These are phyloP conservation scores for Apiotrichum gracile DNA, from an alignment of 1,284 basidiomycete genomes.

Conservation along the genomic window DNA sequence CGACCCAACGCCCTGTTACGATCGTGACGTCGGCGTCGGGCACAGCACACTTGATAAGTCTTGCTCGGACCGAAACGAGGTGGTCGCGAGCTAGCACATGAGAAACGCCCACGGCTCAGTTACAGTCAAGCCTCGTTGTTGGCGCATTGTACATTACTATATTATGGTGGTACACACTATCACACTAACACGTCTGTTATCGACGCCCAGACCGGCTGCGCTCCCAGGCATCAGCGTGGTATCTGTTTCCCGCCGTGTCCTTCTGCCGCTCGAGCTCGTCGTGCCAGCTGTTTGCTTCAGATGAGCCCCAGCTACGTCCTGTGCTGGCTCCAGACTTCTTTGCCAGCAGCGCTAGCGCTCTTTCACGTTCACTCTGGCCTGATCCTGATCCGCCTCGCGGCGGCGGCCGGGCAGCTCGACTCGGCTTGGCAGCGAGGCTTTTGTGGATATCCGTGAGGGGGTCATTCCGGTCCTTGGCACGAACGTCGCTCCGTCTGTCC, in stretches of 20 bases:
- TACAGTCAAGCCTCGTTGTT: too few relatives aligned
- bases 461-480: slow-evolving; percentile 36
- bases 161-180: background rate
- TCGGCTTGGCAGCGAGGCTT: slow-evolving; percentile 3
- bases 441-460: slow-evolving; percentile 38
- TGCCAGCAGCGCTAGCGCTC: slow-evolving; percentile 43
- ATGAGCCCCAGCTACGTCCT: slow-evolving; percentile 6
- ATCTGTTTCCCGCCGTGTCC: slow-evolving; percentile 34
- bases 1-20: too few relatives aligned
- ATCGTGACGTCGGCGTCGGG: too few relatives aligned
- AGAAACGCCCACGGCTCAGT: too few relatives aligned
- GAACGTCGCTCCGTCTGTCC: slow-evolving; percentile 40
- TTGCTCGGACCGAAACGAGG: too few relatives aligned
- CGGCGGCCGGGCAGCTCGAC: background rate
- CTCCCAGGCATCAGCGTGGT: background rate
- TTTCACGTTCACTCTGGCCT: slow-evolving; percentile 32
- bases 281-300: slow-evolving; percentile 30
- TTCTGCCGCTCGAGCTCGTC: slow-evolving; percentile 39
- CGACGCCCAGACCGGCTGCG: background rate
- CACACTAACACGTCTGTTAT: background rate
- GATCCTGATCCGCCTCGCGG: background rate
- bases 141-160: too few relatives aligned
- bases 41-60: too few relatives aligned
- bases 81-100: too few relatives aligned
- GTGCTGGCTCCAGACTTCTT: slow-evolving; percentile 12